phyloP scores from a whole-genome alignment of 306 rosid species.

The Gynostemma pentaphyllum region DNA sequence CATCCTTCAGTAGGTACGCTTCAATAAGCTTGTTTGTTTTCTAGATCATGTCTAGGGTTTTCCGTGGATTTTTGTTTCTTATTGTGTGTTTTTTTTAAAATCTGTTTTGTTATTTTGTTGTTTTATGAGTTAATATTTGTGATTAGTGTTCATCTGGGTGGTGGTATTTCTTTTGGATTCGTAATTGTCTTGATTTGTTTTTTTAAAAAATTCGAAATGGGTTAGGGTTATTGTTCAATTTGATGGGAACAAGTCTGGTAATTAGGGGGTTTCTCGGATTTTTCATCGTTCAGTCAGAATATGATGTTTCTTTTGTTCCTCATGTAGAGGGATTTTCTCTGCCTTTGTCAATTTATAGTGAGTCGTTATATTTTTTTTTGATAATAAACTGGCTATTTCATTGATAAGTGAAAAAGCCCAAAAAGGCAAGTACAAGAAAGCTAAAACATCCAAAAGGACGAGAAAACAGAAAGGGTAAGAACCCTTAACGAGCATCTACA shows the following conservation, averaged over 20 bases:
- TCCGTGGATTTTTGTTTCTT: not conserved
- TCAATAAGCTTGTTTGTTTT: not conserved
- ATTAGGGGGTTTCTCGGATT: not conserved
- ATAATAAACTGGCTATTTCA: too few relatives aligned
- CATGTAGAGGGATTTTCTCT: not conserved
- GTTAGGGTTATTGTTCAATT: not conserved
- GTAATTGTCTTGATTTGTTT: not conserved
- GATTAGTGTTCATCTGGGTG: not conserved
- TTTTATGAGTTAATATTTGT: not conserved
- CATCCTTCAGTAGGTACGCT: slow-evolving; percentile 22
- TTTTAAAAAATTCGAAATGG: not conserved
- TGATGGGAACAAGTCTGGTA: not conserved
- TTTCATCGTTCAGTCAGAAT: not conserved
- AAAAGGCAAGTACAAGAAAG: too few relatives aligned
- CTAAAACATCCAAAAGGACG: too few relatives aligned
- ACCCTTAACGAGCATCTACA: too few relatives aligned
- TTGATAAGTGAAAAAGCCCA: too few relatives aligned
- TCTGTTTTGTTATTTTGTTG: not conserved
- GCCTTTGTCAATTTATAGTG: not conserved
- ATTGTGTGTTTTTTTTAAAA: not conserved
- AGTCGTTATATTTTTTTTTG: too few relatives aligned
- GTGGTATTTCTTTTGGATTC: not conserved
- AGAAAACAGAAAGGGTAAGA: too few relatives aligned
- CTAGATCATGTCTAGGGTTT: not conserved
- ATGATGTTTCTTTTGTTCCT: not conserved